phyloP scores from a whole-genome alignment of 1,284 basidiomycete species.

The Sporisorium graminicola region DNA sequence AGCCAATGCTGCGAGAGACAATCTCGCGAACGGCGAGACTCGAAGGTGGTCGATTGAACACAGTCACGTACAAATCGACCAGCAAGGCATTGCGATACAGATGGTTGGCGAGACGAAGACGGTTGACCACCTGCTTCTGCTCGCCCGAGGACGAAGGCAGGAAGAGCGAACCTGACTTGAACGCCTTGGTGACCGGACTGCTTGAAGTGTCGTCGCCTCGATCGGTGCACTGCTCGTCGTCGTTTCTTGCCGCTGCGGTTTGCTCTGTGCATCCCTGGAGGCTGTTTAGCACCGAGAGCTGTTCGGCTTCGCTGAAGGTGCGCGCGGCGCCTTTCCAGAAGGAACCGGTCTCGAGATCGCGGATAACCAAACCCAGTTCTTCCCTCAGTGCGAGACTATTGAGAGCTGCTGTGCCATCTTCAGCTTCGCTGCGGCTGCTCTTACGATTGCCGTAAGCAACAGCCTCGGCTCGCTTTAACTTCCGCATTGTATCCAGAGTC shows the following conservation, averaged over 20 bases:
- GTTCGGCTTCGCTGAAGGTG: constrained; percentile 26
- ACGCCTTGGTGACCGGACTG: constrained; percentile 14
- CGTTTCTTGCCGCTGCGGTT: not conserved
- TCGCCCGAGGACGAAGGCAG: constrained; percentile 3
- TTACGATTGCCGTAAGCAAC: constrained; percentile 29
- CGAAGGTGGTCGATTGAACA: constrained; percentile 36
- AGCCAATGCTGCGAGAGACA: constrained; percentile 29
- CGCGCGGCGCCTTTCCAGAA: constrained; percentile 39
- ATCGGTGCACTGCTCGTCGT: not conserved
- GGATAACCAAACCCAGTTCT: constrained; percentile 36
- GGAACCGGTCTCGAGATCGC: constrained; percentile 36
- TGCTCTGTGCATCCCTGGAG: not conserved
- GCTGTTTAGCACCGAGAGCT: constrained; percentile 21
- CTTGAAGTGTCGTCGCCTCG: not conserved
- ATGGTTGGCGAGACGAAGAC: constrained; percentile 41
- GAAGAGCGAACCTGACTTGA: constrained; percentile 35
- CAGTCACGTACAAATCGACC: constrained; percentile 41
- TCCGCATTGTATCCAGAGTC: constrained; percentile 47
- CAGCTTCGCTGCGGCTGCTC: constrained; percentile 34
- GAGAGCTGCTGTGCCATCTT: constrained; percentile 39
- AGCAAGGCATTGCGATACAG: constrained; percentile 47
- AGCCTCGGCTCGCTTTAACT: constrained; percentile 35
- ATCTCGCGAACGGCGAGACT: constrained; percentile 33
- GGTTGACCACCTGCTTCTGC: constrained; percentile 36
- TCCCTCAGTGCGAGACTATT: constrained; percentile 41